phyloP scores from a whole-genome alignment of 768 basidiomycete species.

The Suillus discolor region DNA sequence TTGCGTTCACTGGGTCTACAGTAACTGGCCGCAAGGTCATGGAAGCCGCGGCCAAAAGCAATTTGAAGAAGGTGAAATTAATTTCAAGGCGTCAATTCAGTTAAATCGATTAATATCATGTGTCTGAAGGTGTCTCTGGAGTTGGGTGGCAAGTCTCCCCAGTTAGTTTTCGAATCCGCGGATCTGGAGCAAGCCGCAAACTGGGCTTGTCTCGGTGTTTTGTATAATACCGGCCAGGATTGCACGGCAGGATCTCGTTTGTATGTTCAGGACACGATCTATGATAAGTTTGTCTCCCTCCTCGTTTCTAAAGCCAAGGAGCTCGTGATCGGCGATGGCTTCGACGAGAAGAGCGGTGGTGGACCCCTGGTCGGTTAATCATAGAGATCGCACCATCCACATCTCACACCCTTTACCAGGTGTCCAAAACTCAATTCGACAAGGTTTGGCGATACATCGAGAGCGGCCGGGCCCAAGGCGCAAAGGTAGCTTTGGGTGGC shows the following conservation, averaged over 20 bases:
- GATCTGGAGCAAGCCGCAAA: slow-evolving; percentile 84
- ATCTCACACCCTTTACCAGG: slow-evolving; percentile 40
- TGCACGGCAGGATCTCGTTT: slow-evolving; percentile 92
- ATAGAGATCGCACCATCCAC: slow-evolving; percentile 4
- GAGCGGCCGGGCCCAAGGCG: slow-evolving; percentile 81
- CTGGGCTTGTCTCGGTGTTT: slow-evolving; percentile 86
- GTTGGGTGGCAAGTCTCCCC: slow-evolving; percentile 91
- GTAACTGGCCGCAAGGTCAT: slow-evolving; percentile 87
- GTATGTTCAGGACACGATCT: slow-evolving; percentile 85
- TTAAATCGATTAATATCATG: slow-evolving; percentile 14
- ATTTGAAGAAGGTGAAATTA: slow-evolving; percentile 79
- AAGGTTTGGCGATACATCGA: slow-evolving; percentile 89
- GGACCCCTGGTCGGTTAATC: slow-evolving; percentile 75
- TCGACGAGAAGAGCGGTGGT: slow-evolving; percentile 71
- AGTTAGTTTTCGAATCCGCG: slow-evolving; percentile 88
- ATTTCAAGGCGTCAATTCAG: background rate
- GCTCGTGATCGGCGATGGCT: slow-evolving; percentile 78
- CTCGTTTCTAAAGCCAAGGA: slow-evolving; percentile 68
- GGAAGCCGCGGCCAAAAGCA: slow-evolving; percentile 90
- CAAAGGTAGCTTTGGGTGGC: slow-evolving; percentile 79
- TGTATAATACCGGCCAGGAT: slow-evolving; percentile 90
- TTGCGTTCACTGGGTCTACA: slow-evolving; percentile 95
- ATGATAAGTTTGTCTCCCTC: slow-evolving; percentile 78
- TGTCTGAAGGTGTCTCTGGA: slow-evolving; percentile 77
- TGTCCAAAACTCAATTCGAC: slow-evolving; percentile 84